phyloP scores from a whole-genome alignment of 148 eudicot genomes.

The Rhododendron henanense region DNA sequence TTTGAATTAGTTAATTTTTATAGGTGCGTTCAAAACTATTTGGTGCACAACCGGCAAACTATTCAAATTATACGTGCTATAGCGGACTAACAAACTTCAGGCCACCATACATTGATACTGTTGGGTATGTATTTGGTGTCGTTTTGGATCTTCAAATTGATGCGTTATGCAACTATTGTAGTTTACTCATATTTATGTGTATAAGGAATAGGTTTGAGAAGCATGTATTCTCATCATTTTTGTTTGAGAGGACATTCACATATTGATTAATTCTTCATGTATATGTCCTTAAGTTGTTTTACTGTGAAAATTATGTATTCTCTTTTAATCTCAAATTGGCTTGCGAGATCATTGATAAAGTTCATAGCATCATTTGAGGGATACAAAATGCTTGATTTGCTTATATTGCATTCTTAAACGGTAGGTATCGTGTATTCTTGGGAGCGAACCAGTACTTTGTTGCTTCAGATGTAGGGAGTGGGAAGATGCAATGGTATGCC shows the following conservation, averaged over 20 bases:
- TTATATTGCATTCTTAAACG: conserved; percentile 3
- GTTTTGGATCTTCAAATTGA: neutral
- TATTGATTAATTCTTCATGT: neutral
- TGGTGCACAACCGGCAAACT: conserved; percentile 21
- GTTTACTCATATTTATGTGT: neutral
- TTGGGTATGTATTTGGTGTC: conserved; percentile 16
- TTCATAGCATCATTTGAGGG: neutral
- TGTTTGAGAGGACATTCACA: neutral
- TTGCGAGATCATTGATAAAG: neutral
- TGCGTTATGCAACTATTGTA: neutral
- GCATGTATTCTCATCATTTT: neutral
- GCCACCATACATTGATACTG: conserved; percentile 15
- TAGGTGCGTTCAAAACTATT: conserved; percentile 29
- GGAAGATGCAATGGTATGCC: conserved; percentile 37
- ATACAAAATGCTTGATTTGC: neutral
- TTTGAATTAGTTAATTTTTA: neutral
- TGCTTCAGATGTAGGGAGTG: conserved; percentile 26
- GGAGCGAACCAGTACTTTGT: conserved; percentile 34
- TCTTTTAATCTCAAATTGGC: neutral
- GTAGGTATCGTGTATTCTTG: conserved; percentile 25
- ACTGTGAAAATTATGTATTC: neutral
- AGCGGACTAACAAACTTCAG: conserved; percentile 16
- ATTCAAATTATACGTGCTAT: conserved; percentile 29
- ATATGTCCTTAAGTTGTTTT: neutral
- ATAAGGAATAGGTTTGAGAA: neutral